A percentile compares a stretch with the other conserved stretches of the same genome.
These are phyloP conservation scores for Chloranthus sessilifolius DNA, from an alignment of 164 flowering plant species.

Conservation along the genomic window DNA sequence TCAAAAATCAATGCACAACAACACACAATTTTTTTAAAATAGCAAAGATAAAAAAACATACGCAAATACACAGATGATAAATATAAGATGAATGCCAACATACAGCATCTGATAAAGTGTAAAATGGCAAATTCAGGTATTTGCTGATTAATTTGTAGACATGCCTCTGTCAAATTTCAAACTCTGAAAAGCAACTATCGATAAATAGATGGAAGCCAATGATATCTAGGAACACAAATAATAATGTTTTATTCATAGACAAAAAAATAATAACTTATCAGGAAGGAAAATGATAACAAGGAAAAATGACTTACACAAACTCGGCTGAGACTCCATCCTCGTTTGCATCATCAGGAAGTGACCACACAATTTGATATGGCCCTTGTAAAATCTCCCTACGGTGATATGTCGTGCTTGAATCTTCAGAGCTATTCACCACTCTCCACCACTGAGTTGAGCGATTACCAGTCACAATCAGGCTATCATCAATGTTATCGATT, in stretches of 20 bases:
- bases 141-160: not conserved
- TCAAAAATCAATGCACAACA: too few species aligned
- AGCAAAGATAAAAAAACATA: too few species aligned
- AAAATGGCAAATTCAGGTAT: not conserved
- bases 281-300: not conserved
- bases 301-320: slow-evolving; percentile 55
- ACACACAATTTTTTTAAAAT: too few species aligned
- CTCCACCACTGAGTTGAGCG: slow-evolving; percentile 38
- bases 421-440: slow-evolving; percentile 18
- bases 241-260: not conserved
- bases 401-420: slow-evolving; percentile 32
- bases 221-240: not conserved
- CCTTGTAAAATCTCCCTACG: slow-evolving; percentile 57
- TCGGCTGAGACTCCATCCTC: slow-evolving; percentile 67
- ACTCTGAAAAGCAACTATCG: not conserved
- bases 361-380: slow-evolving; percentile 64
- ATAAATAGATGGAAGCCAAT: not conserved
- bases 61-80: not conserved
- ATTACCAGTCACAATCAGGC: slow-evolving; percentile 55
- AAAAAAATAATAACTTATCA: not conserved
- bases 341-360: slow-evolving; percentile 56
- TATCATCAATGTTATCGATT: slow-evolving; percentile 19
- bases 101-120: not conserved
- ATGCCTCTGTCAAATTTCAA: not conserved
- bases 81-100: not conserved